Base-by-base conservation (phyloP, 257 asterid genomes). In the Nicotiana paniculata region DNA sequence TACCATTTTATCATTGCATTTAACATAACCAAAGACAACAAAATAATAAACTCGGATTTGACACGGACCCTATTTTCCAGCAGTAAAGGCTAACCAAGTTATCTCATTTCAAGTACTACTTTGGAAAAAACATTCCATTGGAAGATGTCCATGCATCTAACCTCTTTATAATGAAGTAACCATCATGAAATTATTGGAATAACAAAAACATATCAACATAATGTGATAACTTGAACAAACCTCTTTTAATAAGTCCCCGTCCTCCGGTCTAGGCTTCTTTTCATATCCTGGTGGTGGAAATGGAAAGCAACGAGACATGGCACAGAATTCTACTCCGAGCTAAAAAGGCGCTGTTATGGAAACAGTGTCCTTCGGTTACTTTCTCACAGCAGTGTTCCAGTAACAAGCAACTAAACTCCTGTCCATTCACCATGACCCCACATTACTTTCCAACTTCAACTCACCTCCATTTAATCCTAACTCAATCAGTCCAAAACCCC, bases 261-360 rank as follows among this genome's bases (percentile, higher is more conserved):
- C 96, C 77, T 91, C 93, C 5, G 90, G 89, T 82, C 77, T 85
- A 64, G 83, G 92, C 90, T 93, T 85, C 89, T 89, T 92, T 86
- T 91, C 95, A 89, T 94, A 94, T 90, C 98, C 98, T 55, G 97
- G 94, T 68, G 97, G 98, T 80, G 98, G 98, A 92, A 93, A 95
- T 55, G 97, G 97, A 86, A 93, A 95, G 92, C 98, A 95, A 86
- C 97, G 98, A 87, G 98, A 95, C 98, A 95, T 95, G 88, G 93
- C 91, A 90, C 90, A 79, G 86, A 90, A 88, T 79, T 74, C 83
- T 80, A 83, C 57, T 61, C 82, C 83, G 18, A 78, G 78, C 75
- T 84, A 86, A 77, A 48, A 37, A 63, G 76, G 81, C 85, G 82
- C 82, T 85, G 86, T 86, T n/a, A 81, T 79, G 57, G 82, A 83